A percentile compares a stretch with the other conserved stretches of the same genome.
Evolutionary conservation across 2,329 filamentous ascomycete species (phyloP).

Genomic region (Venturia aucupariae): DNA sequence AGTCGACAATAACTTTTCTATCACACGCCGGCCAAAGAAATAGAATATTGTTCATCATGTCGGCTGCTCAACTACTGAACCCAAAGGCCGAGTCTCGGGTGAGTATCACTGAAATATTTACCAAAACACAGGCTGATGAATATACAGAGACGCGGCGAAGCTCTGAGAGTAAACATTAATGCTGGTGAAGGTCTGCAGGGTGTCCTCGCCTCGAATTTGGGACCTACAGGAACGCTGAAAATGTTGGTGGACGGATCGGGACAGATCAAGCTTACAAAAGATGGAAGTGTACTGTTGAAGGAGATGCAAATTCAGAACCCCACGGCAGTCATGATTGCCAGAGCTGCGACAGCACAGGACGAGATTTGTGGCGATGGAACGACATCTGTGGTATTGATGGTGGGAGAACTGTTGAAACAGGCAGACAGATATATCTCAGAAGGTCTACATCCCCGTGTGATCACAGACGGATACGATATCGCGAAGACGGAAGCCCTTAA

Average conservation of each 20-base stretch:
- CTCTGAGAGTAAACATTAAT: constrained; percentile 91
- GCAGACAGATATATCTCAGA: constrained; percentile 93
- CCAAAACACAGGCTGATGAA: constrained; percentile 34
- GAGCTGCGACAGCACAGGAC: constrained; percentile 91
- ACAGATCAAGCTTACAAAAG: constrained; percentile 94
- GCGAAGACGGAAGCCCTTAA: constrained; percentile 83
- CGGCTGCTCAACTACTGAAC: constrained; percentile 94
- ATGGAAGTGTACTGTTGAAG: constrained; percentile 76
- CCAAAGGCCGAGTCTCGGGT: constrained; percentile 97
- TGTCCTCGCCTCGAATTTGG: constrained; percentile 82
- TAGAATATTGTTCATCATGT: constrained; percentile 51
- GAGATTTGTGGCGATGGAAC: constrained; percentile 98
- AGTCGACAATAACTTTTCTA: background rate
- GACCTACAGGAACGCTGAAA: constrained; percentile 89
- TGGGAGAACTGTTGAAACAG: constrained; percentile 96
- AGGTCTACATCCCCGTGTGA: constrained; percentile 91
- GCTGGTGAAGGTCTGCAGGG: constrained; percentile 72
- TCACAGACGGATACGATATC: constrained; percentile 96
- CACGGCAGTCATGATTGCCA: constrained; percentile 73
- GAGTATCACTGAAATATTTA: constrained; percentile 32
- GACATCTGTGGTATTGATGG: constrained; percentile 88
- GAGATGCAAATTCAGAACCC: constrained; percentile 96
- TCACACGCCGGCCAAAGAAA: background rate
- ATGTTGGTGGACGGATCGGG: constrained; percentile 66
- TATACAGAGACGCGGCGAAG: constrained; percentile 83